These are phyloP conservation scores for Begonia fuchsioides DNA, from an alignment of 306 rosid species.

Conservation along the genomic window DNA sequence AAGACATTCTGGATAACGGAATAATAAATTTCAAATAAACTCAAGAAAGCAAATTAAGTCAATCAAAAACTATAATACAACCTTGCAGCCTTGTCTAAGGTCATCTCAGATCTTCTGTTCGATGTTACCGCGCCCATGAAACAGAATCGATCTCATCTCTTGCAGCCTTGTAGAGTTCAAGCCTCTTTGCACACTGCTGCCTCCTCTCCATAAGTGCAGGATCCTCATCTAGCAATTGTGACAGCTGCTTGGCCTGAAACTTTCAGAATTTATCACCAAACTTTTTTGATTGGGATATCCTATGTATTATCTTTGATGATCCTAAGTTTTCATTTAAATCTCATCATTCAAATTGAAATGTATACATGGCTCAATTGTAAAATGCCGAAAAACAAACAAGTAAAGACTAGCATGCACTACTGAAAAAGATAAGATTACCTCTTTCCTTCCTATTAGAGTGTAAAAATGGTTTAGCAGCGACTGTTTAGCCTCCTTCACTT, in stretches of 20 bases:
- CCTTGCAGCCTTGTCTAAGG: too few species aligned
- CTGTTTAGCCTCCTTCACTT: conserved; percentile 75
- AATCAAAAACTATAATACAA: conserved; percentile 13
- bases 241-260: conserved; percentile 55
- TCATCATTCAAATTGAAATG: too few species aligned
- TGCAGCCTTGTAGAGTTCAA: conserved; percentile 82
- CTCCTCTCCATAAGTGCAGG: conserved; percentile 93
- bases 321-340: too few species aligned
- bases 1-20: too few species aligned
- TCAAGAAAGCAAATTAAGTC: conserved; percentile 4
- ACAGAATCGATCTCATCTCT: conserved; percentile 93
- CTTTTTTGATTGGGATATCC: too few species aligned
- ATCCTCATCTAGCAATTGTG: conserved; percentile 73
- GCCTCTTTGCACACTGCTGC: conserved; percentile 71
- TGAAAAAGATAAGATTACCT: conserved; percentile 37
- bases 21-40: too few species aligned
- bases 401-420: not conserved
- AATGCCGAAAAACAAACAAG: too few species aligned
- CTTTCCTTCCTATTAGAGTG: conserved; percentile 67
- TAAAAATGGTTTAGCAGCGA: conserved; percentile 71
- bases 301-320: too few species aligned
- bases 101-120: too few species aligned
- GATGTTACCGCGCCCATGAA: conserved; percentile 58
- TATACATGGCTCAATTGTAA: too few species aligned
- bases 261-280: not conserved